Conservation (phyloP, 2,329 filamentous ascomycete species). For the Passalora sequoiae region DNA sequence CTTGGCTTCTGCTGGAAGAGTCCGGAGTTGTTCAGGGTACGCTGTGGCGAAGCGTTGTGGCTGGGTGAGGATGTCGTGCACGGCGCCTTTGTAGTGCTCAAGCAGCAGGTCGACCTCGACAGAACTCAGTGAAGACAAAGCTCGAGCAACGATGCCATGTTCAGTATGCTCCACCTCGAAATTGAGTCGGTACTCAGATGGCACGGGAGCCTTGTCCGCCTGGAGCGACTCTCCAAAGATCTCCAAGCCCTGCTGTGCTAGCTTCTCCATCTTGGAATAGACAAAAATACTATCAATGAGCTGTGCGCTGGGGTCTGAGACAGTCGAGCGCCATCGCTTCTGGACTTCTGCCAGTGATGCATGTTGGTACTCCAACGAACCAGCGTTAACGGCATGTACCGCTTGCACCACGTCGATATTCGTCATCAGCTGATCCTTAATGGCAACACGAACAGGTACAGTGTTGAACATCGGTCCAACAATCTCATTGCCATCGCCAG, state of each 20-base stretch:
- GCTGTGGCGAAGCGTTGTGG: constrained; percentile 13
- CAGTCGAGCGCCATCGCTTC: constrained; percentile 10
- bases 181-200: constrained; percentile 15
- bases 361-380: constrained; percentile 14
- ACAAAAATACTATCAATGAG: constrained; percentile 15
- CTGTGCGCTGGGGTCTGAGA: constrained; percentile 3
- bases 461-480: constrained; percentile 18
- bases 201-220: constrained; percentile 12
- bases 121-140: constrained; percentile 6
- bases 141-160: constrained; percentile 9
- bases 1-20: constrained; percentile 7
- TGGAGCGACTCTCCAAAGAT: constrained; percentile 9
- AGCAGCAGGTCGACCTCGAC: constrained; percentile 9
- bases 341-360: constrained; percentile 15
- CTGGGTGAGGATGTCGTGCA: constrained; percentile 12
- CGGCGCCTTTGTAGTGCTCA: constrained; percentile 7
- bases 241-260: constrained; percentile 1
- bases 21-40: constrained; percentile 8
- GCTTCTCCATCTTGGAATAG: constrained; percentile 10
- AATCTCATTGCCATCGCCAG: constrained; percentile 8
- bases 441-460: constrained; percentile 11
- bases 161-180: constrained; percentile 15
- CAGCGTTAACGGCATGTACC: constrained; percentile 7
- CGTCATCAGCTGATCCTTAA: constrained; percentile 12
- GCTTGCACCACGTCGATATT: constrained; percentile 8